A percentile compares a stretch with the other conserved stretches of the same genome.
Evolutionary conservation across 352 stramenopile genomes (phyloP).

Genomic region (Globisporangium middletonii): DNA sequence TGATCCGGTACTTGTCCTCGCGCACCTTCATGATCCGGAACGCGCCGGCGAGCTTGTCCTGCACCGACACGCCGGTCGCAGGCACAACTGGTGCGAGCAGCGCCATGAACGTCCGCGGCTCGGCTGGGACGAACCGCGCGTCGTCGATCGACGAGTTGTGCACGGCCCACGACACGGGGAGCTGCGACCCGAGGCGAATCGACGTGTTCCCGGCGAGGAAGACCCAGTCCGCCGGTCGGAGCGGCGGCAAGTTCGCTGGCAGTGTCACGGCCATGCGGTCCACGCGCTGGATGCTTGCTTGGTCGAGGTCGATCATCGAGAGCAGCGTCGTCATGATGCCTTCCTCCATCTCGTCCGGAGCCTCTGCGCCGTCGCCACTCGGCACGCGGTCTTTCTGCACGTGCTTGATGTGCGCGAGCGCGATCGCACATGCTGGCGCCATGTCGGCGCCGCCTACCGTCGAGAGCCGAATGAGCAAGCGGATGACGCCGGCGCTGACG

Average conservation of each 20-base stretch:
- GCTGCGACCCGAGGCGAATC: slow-evolving; percentile 31
- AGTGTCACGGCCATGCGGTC: slow-evolving; percentile 56
- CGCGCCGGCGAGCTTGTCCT: slow-evolving; percentile 66
- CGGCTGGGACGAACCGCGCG: slow-evolving; percentile 53
- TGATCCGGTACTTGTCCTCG: slow-evolving; percentile 55
- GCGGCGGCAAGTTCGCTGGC: slow-evolving; percentile 33
- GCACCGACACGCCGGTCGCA: slow-evolving; percentile 36
- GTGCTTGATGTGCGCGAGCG: slow-evolving; percentile 75
- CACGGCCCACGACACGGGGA: slow-evolving; percentile 65
- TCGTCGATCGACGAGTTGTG: slow-evolving; percentile 69
- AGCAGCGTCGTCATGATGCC: slow-evolving; percentile 65
- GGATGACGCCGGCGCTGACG: slow-evolving; percentile 44
- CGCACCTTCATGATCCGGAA: slow-evolving; percentile 66
- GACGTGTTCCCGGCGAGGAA: slow-evolving; percentile 41
- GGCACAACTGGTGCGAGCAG: slow-evolving; percentile 38
- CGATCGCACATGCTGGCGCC: slow-evolving; percentile 57
- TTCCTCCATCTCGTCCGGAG: slow-evolving; percentile 58
- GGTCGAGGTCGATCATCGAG: slow-evolving; percentile 76
- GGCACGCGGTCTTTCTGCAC: slow-evolving; percentile 39
- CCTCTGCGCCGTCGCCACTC: slow-evolving; percentile 16
- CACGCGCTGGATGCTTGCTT: slow-evolving; percentile 53
- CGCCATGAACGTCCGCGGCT: slow-evolving; percentile 51
- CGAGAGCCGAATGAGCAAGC: slow-evolving; percentile 60
- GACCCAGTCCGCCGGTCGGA: slow-evolving; percentile 42
- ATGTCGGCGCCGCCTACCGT: slow-evolving; percentile 43